These are phyloP conservation scores for Backusella tarrabulga DNA, from an alignment of 192 early-diverging fungal species.

Conservation along the genomic window DNA sequence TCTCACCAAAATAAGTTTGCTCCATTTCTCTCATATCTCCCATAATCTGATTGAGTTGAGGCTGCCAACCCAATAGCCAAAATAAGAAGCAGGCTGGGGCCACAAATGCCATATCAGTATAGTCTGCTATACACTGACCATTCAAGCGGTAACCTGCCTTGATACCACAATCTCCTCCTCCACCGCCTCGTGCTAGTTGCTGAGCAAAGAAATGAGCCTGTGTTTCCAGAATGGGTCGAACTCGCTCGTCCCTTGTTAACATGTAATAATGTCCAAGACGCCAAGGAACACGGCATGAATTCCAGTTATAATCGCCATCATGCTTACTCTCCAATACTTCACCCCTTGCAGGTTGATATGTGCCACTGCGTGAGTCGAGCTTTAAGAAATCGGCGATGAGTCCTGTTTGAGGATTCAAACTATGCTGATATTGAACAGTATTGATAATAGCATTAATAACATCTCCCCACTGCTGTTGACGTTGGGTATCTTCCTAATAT, in stretches of 20 bases:
- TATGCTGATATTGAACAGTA: conserved; percentile 36
- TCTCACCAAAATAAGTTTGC: conserved; percentile 53
- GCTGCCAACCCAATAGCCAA: conserved; percentile 46
- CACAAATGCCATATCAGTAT: conserved; percentile 52
- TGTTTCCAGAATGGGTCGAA: conserved; percentile 39
- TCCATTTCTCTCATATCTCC: conserved; percentile 49
- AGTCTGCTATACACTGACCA: conserved; percentile 42
- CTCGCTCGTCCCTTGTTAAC: conserved; percentile 42
- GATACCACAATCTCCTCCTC: conserved; percentile 34
- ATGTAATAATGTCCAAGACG: conserved; percentile 50
- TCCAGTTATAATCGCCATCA: conserved; percentile 53
- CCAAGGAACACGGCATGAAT: conserved; percentile 59
- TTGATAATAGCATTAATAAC: conserved; percentile 47
- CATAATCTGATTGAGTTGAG: conserved; percentile 29
- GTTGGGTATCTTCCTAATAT: conserved; percentile 41
- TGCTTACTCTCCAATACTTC: conserved; percentile 51
- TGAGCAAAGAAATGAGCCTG: conserved; percentile 44
- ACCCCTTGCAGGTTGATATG: conserved; percentile 36
- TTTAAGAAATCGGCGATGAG: conserved; percentile 55
- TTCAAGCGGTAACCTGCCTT: conserved; percentile 48
- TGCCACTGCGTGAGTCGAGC: conserved; percentile 26
- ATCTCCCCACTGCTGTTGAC: conserved; percentile 40
- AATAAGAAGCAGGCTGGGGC: conserved; percentile 51
- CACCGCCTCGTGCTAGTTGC: conserved; percentile 17
- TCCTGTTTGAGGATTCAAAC: conserved; percentile 44